These are phyloP conservation scores for Nannochloropsis gaditana DNA, from an alignment of 108 stramenopile genomes.

Conservation along the genomic window DNA sequence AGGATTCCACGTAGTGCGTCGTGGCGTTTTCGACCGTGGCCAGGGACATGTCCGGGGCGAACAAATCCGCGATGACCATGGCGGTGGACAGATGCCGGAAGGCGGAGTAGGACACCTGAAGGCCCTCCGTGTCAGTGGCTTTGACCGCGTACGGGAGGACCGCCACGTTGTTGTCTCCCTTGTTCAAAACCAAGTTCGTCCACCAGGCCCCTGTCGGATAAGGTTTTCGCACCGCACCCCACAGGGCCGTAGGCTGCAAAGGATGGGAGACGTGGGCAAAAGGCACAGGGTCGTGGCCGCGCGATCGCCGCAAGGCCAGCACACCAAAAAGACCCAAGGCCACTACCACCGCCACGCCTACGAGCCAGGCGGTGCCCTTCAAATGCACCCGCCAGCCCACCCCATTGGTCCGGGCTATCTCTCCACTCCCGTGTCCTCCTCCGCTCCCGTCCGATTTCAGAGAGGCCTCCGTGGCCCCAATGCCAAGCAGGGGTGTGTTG, in stretches of 20 bases:
- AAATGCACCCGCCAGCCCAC: background rate
- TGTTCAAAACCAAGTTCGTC: conserved; percentile 41
- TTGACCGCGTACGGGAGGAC: conserved; percentile 43
- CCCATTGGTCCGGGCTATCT: background rate
- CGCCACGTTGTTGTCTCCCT: conserved; percentile 39
- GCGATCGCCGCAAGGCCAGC: conserved; percentile 14
- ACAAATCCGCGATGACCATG: conserved; percentile 29
- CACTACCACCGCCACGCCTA: background rate
- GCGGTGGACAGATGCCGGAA: conserved; percentile 29
- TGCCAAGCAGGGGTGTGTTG: background rate
- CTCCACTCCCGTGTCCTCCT: background rate
- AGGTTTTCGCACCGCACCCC: conserved; percentile 36
- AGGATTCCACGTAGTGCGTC: conserved; percentile 23
- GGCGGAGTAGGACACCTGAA: conserved; percentile 40
- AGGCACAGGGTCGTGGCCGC: conserved; percentile 23
- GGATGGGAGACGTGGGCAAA: conserved; percentile 40
- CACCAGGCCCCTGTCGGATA: conserved; percentile 52
- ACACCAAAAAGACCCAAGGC: background rate
- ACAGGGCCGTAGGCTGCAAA: conserved; percentile 36
- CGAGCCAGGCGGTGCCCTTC: background rate
- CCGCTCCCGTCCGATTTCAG: background rate
- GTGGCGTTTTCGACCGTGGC: conserved; percentile 29
- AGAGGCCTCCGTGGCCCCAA: background rate
- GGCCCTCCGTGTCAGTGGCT: conserved; percentile 27
- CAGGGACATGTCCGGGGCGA: conserved; percentile 38